Percentiles rank a stretch among this genome's conserved stretches.
Conservation (phyloP, 164 flowering plant species). For the Tetrastigma voinierianum region DNA sequence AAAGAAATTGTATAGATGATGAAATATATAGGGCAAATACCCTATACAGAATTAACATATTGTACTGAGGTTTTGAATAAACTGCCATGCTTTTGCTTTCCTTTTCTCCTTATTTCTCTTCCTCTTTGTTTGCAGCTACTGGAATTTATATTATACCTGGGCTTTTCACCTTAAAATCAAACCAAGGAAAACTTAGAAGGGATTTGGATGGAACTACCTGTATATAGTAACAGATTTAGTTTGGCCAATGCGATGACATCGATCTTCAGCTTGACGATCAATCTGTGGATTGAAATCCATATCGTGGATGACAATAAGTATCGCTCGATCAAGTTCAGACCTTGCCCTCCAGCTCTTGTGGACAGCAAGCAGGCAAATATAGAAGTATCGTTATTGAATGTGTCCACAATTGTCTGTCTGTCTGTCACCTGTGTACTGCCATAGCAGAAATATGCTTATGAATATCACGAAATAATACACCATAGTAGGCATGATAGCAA, state of each 20-base stretch:
- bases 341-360: conserved; percentile 97
- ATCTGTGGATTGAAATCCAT: conserved; percentile 99
- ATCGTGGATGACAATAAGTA: conserved; percentile 89
- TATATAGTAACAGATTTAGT: conserved; percentile 84
- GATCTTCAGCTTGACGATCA: conserved; percentile 95
- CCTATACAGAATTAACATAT: too few species aligned
- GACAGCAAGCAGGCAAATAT: conserved; percentile 94
- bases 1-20: too few species aligned
- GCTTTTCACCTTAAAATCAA: too few species aligned
- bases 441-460: conserved; percentile 9
- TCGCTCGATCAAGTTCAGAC: conserved; percentile 96
- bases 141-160: too few species aligned
- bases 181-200: too few species aligned
- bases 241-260: conserved; percentile 97
- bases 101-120: too few species aligned
- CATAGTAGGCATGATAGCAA: not conserved
- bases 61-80: too few species aligned
- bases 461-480: not conserved
- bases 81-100: too few species aligned
- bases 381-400: conserved; percentile 77
- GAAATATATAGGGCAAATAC: too few species aligned
- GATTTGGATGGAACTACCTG: conserved; percentile 40
- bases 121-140: too few species aligned
- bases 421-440: conserved; percentile 90
- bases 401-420: conserved; percentile 87